These are phyloP conservation scores for Monoraphidium neglectum DNA, from an alignment of 139 green algal species.

Conservation along the genomic window DNA sequence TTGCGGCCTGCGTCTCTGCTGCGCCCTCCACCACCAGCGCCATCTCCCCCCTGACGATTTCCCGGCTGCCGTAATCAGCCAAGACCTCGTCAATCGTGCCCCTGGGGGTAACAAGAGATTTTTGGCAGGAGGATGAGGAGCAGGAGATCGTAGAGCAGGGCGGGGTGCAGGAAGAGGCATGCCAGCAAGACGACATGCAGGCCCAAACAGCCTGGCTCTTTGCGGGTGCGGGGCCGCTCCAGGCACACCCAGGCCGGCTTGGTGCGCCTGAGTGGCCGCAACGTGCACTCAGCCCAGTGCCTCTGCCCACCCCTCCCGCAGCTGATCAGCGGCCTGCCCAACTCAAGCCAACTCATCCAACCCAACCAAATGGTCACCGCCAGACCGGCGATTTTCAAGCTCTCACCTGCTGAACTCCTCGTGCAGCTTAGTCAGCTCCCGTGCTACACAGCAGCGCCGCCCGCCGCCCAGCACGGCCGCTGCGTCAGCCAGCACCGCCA, in stretches of 20 bases:
- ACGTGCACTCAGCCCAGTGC: neutral
- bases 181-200: neutral
- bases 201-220: neutral
- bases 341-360: too few relatives aligned
- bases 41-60: conserved; percentile 62
- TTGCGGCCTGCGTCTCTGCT: neutral
- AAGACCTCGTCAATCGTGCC: conserved; percentile 13
- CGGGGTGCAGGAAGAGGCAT: neutral
- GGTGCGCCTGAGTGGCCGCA: neutral
- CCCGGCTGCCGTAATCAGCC: conserved; percentile 32
- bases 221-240: neutral
- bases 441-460: conserved; percentile 68
- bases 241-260: neutral
- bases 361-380: too few relatives aligned
- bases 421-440: conserved; percentile 91
- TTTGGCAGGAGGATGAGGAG: neutral
- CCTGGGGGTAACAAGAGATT: conserved; percentile 5
- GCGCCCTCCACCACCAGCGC: conserved; percentile 70
- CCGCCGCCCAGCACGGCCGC: conserved; percentile 54
- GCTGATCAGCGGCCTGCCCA: neutral
- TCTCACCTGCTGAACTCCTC: conserved; percentile 81
- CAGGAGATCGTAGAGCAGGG: neutral
- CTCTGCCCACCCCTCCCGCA: neutral
- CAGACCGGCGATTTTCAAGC: neutral
- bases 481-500: conserved; percentile 60